These are phyloP conservation scores for Hirschfeldia incana DNA, from an alignment of 345 rosid species.

Conservation along the genomic window DNA sequence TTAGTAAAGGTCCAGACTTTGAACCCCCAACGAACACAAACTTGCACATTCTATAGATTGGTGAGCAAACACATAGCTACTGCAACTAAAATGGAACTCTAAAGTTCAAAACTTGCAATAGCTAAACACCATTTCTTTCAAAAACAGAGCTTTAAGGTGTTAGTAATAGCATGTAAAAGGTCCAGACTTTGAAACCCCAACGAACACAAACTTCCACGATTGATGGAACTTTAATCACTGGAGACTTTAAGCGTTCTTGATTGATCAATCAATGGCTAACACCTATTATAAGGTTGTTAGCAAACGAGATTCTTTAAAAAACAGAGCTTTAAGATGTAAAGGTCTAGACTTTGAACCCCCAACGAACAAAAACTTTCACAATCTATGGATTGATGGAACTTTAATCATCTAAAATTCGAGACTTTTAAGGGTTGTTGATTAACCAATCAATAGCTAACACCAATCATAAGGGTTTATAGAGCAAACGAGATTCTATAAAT, in stretches of 20 bases:
- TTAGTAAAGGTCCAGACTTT: neutral
- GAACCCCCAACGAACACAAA: neutral
- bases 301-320: neutral
- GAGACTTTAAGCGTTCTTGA: neutral
- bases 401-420: too few relatives aligned
- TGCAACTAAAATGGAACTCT: slow-evolving; percentile 11
- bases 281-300: neutral
- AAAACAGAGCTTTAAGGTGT: slow-evolving; percentile 18
- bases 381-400: too few relatives aligned
- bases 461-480: too few relatives aligned
- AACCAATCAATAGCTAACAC: too few relatives aligned
- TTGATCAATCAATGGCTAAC: neutral
- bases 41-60: neutral
- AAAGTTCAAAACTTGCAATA: slow-evolving; percentile 8
- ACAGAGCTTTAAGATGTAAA: neutral
- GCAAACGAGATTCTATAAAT: too few relatives aligned
- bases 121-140: neutral
- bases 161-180: neutral
- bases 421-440: too few relatives aligned
- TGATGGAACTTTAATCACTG: neutral
- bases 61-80: neutral
- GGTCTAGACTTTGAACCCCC: neutral
- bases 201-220: neutral
- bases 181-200: neutral
- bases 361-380: neutral